Evolutionary conservation across 495 filamentous ascomycete genomes (phyloP).

Genomic region (Aspergillus affinis): DNA sequence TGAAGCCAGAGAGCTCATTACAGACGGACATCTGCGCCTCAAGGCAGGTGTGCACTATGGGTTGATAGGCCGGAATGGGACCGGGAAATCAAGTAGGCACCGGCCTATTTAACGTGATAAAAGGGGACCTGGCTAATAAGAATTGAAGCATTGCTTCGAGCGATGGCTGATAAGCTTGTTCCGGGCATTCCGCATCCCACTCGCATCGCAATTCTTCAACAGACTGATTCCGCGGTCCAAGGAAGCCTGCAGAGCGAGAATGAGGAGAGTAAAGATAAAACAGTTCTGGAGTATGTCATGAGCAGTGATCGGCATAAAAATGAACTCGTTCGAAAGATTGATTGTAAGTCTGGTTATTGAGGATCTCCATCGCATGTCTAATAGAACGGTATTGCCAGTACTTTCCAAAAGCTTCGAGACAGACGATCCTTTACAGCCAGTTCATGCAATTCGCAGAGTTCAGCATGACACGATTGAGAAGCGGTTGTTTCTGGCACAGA

Average conservation of each 20-base stretch:
- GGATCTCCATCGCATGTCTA: not conserved
- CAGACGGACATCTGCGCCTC: slow-evolving; percentile 64
- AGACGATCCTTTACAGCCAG: slow-evolving; percentile 53
- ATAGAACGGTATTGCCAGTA: slow-evolving; percentile 21
- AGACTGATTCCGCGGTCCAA: slow-evolving; percentile 50
- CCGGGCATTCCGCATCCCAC: slow-evolving; percentile 72
- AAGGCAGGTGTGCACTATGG: slow-evolving; percentile 72
- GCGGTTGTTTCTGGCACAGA: slow-evolving; percentile 64
- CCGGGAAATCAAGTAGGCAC: slow-evolving; percentile 72
- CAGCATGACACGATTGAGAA: slow-evolving; percentile 57
- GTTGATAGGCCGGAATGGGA: slow-evolving; percentile 73
- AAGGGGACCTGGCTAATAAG: not conserved
- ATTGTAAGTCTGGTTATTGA: slow-evolving; percentile 38
- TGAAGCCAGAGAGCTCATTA: slow-evolving; percentile 65
- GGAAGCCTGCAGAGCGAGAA: slow-evolving; percentile 8
- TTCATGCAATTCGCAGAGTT: slow-evolving; percentile 59
- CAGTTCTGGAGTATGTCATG: slow-evolving; percentile 67
- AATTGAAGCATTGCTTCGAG: slow-evolving; percentile 61
- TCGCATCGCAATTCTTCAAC: slow-evolving; percentile 68
- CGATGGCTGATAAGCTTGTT: slow-evolving; percentile 75
- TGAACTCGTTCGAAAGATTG: slow-evolving; percentile 55
- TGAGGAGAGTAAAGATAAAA: slow-evolving; percentile 22
- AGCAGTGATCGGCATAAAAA: slow-evolving; percentile 62
- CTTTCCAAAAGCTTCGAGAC: slow-evolving; percentile 46
- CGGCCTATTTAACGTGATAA: not conserved